Evolutionary conservation across 1,284 basidiomycete genomes (phyloP).

Genomic region (Takashimella koratensis): DNA sequence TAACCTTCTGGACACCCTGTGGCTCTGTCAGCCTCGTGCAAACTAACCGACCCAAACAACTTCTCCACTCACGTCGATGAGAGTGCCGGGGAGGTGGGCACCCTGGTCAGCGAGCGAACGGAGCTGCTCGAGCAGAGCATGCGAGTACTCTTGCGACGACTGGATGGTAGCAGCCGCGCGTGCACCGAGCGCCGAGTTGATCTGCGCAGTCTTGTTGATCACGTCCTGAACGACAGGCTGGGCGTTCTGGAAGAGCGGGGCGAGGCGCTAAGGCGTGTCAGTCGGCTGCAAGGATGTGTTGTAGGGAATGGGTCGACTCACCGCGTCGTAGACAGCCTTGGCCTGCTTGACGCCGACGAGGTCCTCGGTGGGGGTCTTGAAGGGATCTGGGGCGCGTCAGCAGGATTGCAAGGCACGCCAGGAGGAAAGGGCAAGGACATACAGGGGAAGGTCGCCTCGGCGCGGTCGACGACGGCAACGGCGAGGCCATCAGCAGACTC

Average conservation of each 20-base stretch:
- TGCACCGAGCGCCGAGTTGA: slow-evolving; percentile 42
- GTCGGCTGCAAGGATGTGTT: background rate
- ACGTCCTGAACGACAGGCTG: slow-evolving; percentile 40
- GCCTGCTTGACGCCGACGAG: slow-evolving; percentile 47
- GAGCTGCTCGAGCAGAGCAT: slow-evolving; percentile 43
- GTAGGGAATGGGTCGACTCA: slow-evolving; percentile 14
- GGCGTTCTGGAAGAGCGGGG: slow-evolving; percentile 33
- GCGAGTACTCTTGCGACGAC: slow-evolving; percentile 36
- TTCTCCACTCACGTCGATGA: slow-evolving; percentile 38
- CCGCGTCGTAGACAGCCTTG: slow-evolving; percentile 45
- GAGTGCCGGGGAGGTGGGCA: slow-evolving; percentile 38
- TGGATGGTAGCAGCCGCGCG: slow-evolving; percentile 40
- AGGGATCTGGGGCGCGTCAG: slow-evolving; percentile 31
- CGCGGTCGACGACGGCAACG: slow-evolving; percentile 47
- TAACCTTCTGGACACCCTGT: slow-evolving; percentile 38
- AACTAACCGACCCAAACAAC: too few relatives aligned
- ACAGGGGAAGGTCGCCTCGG: slow-evolving; percentile 48
- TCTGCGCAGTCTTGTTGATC: slow-evolving; percentile 36
- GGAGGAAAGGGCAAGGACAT: slow-evolving; percentile 14
- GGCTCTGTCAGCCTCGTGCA: too few relatives aligned
- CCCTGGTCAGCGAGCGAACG: slow-evolving; percentile 39
- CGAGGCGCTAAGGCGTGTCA: slow-evolving; percentile 29
- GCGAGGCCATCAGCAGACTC: slow-evolving; percentile 46
- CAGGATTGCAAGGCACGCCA: slow-evolving; percentile 1
- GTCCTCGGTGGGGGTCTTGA: slow-evolving; percentile 48